Percentiles rank a stretch among this genome's conserved stretches.
Conservation (phyloP, 1,284 basidiomycete genomes). For the Tranzscheliella williamsii region DNA sequence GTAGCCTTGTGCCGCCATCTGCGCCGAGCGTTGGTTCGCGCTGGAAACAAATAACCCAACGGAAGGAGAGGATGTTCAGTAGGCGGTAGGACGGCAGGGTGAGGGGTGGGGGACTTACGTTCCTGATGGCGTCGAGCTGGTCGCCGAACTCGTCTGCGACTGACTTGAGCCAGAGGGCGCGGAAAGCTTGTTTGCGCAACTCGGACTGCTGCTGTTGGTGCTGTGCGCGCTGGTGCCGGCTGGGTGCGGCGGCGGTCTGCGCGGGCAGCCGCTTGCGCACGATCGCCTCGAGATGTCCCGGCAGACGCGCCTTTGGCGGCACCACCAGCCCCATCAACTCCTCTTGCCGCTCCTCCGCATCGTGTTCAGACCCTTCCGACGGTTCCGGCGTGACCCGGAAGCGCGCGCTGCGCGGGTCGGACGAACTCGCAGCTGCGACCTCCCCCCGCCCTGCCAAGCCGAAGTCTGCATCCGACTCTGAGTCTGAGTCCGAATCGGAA, state of each 20-base stretch:
- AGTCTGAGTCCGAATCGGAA: conserved; percentile 3
- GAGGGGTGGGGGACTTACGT: conserved; percentile 5
- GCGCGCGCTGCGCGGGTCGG: background rate
- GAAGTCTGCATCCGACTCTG: conserved; percentile 1
- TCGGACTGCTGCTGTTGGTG: background rate
- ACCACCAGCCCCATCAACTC: background rate
- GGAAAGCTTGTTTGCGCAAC: conserved; percentile 26
- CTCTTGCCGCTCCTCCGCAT: background rate
- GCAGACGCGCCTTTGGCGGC: background rate
- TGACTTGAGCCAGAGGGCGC: conserved; percentile 40
- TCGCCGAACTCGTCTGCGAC: conserved; percentile 50
- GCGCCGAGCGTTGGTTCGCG: conserved; percentile 37
- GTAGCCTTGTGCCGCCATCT: conserved; percentile 37
- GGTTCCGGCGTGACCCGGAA: background rate
- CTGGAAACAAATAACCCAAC: conserved; percentile 4
- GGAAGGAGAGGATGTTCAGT: background rate
- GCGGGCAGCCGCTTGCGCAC: background rate
- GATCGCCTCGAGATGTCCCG: background rate
- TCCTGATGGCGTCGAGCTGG: conserved; percentile 44
- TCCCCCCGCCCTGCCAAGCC: no score
- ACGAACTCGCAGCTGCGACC: no score
- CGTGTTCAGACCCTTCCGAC: background rate
- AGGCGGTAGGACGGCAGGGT: background rate
- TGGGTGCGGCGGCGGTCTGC: background rate
- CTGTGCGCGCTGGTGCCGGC: background rate